Evolutionary conservation across 441 rosid genomes (phyloP).

Genomic region (Eruca vesicaria): DNA sequence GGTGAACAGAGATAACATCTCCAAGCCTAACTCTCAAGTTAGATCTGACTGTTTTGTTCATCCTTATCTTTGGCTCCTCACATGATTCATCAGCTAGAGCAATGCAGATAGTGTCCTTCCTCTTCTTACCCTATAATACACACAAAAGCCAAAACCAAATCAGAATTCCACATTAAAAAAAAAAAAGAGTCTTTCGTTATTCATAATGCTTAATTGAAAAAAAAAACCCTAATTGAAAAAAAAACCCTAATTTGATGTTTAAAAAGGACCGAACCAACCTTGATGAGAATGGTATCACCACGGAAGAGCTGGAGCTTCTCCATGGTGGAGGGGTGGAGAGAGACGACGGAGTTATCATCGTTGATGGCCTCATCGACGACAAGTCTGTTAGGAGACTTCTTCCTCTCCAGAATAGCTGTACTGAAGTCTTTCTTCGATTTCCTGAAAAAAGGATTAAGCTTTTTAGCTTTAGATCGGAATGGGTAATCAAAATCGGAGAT

Average conservation of each 20-base stretch:
- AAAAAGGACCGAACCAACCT: slow-evolving; percentile 37
- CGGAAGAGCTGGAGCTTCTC: slow-evolving; percentile 58
- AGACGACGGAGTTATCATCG: slow-evolving; percentile 55
- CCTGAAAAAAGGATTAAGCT: slow-evolving; percentile 23
- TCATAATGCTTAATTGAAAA: too few relatives aligned
- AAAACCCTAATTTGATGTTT: too few relatives aligned
- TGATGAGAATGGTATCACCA: slow-evolving; percentile 58
- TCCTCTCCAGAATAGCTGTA: slow-evolving; percentile 59
- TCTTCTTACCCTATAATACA: slow-evolving; percentile 47
- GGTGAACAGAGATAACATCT: too few relatives aligned
- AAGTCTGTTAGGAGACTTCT: slow-evolving; percentile 58
- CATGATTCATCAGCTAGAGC: slow-evolving; percentile 56
- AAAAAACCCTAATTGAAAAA: too few relatives aligned
- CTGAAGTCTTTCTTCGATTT: slow-evolving; percentile 56
- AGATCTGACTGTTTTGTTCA: too few relatives aligned
- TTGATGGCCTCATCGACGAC: slow-evolving; percentile 51
- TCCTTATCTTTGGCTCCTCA: too few relatives aligned
- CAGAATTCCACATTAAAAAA: not conserved
- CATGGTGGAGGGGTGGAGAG: slow-evolving; percentile 52
- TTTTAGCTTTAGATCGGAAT: not conserved
- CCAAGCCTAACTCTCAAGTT: too few relatives aligned
- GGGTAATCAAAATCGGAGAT: not conserved
- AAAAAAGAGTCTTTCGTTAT: not conserved
- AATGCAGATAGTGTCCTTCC: slow-evolving; percentile 53
- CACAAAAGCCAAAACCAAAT: not conserved